Base-by-base conservation (phyloP, 345 rosid species). In the Gossypioides kirkii region DNA sequence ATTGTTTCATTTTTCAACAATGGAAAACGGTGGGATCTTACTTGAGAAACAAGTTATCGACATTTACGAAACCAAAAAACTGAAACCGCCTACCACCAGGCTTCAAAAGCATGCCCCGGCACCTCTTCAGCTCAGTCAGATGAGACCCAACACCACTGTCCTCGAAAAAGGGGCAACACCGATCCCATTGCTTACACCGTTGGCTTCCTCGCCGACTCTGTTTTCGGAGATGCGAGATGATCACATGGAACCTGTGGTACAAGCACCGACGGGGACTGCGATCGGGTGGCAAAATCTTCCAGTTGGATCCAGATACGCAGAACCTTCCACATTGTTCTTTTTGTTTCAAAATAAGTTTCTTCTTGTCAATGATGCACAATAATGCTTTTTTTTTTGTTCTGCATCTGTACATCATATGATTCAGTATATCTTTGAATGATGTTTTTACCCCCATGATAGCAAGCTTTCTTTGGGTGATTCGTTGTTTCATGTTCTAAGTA, bases 131-230 rank as follows among this genome's bases (percentile, higher is more conserved):
- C 75, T 88, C 18, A 78, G 79, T 61, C 54, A 55, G 22, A 38
- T 69, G 49, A 25, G 26, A 10, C 3, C 16, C 4, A 12, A 3
- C 38, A 5, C 38, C 38, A 32, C 38, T 32, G 38, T 32, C 5
- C 4, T 32, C 38, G 38, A 32, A 32, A 32, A 5, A 32, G 38
- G 38, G 38, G 38, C 87, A 20, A 90, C 86, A 49, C 87, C 91
- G 8, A 90, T 90, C 61, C 90, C 92, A 16, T 73, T 90, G 56
- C 84, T 86, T 3, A 84, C 93, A 12, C 91, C 93, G 53, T 83
- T 88, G 32, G 67, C 67, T 69, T 58, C 68, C 6, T 75, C 84
- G 12, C 91, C 87, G 3, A 75, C 42, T 10, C 61, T 74, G 4
- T 75, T 77, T 26, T 36, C 81, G 0, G 72, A 79, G 62, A 66